Evolutionary conservation across 768 basidiomycete species (phyloP), one percentile per base, ranked within the genome.

Genomic region (Pulveroboletus frians): DNA sequence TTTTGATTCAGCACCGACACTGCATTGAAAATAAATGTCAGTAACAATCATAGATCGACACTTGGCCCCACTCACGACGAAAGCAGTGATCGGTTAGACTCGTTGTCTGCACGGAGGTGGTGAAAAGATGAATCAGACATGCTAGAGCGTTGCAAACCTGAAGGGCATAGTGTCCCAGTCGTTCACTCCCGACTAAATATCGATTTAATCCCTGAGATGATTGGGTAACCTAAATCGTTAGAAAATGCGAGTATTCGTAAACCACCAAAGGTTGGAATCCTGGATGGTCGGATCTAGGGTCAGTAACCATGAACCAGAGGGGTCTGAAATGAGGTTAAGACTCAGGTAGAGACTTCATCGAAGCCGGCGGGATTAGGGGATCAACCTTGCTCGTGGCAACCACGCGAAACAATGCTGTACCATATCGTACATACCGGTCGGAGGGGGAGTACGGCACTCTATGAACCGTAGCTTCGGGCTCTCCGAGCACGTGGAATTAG

Each of bases 391-490:
- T 53, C 50, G 58, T 54, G 52, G 49, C 39, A 52, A 20, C 48
- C 57, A 62, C 60, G 60, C 37, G 56, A 40, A 17, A 34, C 49
- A 57, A 52, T 55, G 42, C 55, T 62, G 55, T 50, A 35, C 40
- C 18, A 31, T 34, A 11, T 18, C 30, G 49, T 53, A 53, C 57
- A 39, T 49, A 54, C 45, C 0, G 23, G 4, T 15, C 9, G 1
- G 10, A 14, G 5, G 21, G 9, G 5, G 11, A 9, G 18, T 58
- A 49, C 44, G 44, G 53, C 44, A 46, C n/a, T 11, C 14, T 37
- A 2, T 29, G 10, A 32, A 13, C 38, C 18, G 7, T 43, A 27
- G 18, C n/a, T 18, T 26, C 23, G 14, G 7, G 27, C 7, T 15
- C 37, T 15, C 27, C 23, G 26, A 30, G 21, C 43, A 46, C 40